phyloP scores from a whole-genome alignment of 2,329 filamentous ascomycete genomes.

The Byssoonygena ceratinophila region DNA sequence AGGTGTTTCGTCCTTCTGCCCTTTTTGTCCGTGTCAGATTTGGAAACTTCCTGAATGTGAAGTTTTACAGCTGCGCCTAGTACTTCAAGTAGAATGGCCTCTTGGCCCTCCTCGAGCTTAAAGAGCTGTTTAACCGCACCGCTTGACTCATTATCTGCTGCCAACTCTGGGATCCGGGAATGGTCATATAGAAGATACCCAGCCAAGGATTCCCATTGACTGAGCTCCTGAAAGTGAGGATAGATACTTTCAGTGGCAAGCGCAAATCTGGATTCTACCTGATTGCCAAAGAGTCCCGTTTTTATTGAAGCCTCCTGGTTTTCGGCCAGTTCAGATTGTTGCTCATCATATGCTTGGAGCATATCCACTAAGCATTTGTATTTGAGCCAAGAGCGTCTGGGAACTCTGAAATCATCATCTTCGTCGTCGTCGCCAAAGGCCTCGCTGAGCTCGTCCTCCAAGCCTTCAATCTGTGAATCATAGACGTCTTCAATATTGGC shows the following conservation, averaged over 20 bases:
- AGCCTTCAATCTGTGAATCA: slow-evolving; percentile 67
- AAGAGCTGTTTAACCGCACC: slow-evolving; percentile 59
- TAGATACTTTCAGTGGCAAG: slow-evolving; percentile 78
- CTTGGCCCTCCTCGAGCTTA: slow-evolving; percentile 64
- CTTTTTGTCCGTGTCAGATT: slow-evolving; percentile 48
- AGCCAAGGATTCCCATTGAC: slow-evolving; percentile 77
- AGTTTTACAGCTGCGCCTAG: slow-evolving; percentile 72
- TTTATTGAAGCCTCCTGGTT: slow-evolving; percentile 20
- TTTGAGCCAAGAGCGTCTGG: slow-evolving; percentile 75
- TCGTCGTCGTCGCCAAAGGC: slow-evolving; percentile 60
- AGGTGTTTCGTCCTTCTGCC: slow-evolving; percentile 48
- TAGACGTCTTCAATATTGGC: slow-evolving; percentile 76
- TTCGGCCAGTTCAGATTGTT: slow-evolving; percentile 35
- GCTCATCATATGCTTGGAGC: slow-evolving; percentile 67
- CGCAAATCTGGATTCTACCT: slow-evolving; percentile 69
- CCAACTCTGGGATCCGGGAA: slow-evolving; percentile 49
- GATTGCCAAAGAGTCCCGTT: slow-evolving; percentile 42
- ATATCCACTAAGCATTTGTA: slow-evolving; percentile 83
- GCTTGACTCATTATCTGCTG: slow-evolving; percentile 50
- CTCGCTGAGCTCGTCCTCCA: slow-evolving; percentile 72
- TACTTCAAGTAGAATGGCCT: slow-evolving; percentile 76
- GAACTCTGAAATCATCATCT: slow-evolving; percentile 58
- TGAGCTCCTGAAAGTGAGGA: slow-evolving; percentile 67
- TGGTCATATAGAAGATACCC: slow-evolving; percentile 91
- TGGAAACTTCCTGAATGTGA: slow-evolving; percentile 55